Conservation (phyloP, 805 yeast genomes). For the Saturnispora diversa region DNA sequence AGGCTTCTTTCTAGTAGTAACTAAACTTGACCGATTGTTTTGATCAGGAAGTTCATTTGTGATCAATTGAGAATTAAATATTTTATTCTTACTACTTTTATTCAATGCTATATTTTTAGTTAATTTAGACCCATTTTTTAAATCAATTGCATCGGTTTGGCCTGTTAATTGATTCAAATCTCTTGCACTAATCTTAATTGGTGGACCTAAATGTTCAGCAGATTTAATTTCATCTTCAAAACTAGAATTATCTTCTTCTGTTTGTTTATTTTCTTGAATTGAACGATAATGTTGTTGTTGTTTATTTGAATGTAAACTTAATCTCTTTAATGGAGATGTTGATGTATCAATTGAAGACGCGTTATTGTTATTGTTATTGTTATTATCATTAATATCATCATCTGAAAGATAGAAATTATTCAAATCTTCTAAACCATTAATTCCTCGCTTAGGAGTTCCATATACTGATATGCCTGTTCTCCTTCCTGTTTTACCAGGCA, state of each 20-base stretch:
- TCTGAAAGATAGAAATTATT: conserved; percentile 53
- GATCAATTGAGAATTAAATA: conserved; percentile 14
- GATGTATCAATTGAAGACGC: background rate
- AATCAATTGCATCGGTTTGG: conserved; percentile 4
- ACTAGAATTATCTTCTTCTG: conserved; percentile 13
- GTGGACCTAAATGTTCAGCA: conserved; percentile 27
- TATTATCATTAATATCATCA: conserved; percentile 34
- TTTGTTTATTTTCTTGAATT: conserved; percentile 11
- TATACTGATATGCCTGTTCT: conserved; percentile 46
- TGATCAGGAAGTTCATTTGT: conserved; percentile 11
- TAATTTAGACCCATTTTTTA: conserved; percentile 10
- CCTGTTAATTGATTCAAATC: conserved; percentile 1
- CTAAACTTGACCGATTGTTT: conserved; percentile 10
- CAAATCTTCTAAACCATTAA: conserved; percentile 58
- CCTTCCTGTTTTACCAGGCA: conserved; percentile 51
- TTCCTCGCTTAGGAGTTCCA: conserved; percentile 40
- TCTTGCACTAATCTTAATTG: conserved; percentile 20
- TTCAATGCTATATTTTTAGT: conserved; percentile 26
- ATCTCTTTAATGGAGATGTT: conserved; percentile 12
- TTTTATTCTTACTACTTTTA: conserved; percentile 15
- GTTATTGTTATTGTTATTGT: background rate
- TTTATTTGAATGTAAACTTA: conserved; percentile 5
- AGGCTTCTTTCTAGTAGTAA: conserved; percentile 15
- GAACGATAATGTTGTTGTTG: conserved; percentile 1
- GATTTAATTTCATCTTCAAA: conserved; percentile 27